Base-by-base conservation (phyloP, 345 rosid genomes). In the Salix arbutifolia region DNA sequence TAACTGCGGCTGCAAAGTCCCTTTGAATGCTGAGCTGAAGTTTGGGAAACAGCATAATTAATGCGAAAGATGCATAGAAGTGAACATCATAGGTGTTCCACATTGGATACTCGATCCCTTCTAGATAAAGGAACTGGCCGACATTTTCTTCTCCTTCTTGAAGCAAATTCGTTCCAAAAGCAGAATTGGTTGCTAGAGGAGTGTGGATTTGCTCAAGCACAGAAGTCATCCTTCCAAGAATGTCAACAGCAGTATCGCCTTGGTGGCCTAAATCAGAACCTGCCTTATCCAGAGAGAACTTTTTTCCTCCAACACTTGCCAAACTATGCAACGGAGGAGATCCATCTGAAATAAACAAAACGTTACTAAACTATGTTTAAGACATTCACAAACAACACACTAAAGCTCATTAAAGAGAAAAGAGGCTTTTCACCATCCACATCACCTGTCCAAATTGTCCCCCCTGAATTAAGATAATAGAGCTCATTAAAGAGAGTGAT, bases 11-110 rank as follows among this genome's bases (percentile, higher is more conserved):
- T 5, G 99, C 93, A 84, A 95, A 91, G 84, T 95, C 99, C 76
- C 97, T 83, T 78, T 95, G 99, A 82, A 95, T 83, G 73, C 97
- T 91, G 74, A 93, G 99, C 79, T 95, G 89, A 52, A 93, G 86
- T 67, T 93, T 95, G 18, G 99, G 98, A 81, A 93, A 95, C 58
- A 95, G 86, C 97, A 87, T 89, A 76, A 95, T 83, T 4, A 95
- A 82, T 6, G 98, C 91, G 78, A 91, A 95, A 38, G 99, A 95
- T 4, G 99, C 85, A 65, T 93, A 95, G 83, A 95, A 95, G 80
- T 95, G 99, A 76, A 95, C 97, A 67, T 93, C 99, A 35, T 93
- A 95, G 37, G 99, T 93, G 85, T 93, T 93, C 97, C 98, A 95
- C 98, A 95, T 93, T 52, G 72, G 93, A 78, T 91, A 95, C 69